phyloP scores from a whole-genome alignment of 2,329 filamentous ascomycete species.

The Hypoxylon sp. region DNA sequence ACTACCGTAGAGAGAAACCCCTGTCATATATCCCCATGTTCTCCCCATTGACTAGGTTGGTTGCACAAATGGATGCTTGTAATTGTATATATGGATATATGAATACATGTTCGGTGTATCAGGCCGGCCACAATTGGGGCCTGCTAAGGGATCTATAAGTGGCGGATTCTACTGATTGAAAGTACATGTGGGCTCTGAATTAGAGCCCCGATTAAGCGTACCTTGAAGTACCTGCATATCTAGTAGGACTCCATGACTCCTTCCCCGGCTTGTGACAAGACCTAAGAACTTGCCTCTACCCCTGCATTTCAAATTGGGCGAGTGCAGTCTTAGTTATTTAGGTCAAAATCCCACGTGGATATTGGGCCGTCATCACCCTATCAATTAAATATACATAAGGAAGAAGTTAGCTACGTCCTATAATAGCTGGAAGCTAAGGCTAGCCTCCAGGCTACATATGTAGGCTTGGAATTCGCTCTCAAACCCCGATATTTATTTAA shows the following conservation, averaged over 20 bases:
- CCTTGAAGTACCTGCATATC: slow-evolving; percentile 20
- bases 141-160: slow-evolving; percentile 11
- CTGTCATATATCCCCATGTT: slow-evolving; percentile 26
- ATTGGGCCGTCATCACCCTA: slow-evolving; percentile 1
- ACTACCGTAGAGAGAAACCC: slow-evolving; percentile 18
- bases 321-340: slow-evolving; percentile 5
- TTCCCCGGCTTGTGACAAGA: slow-evolving; percentile 27
- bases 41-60: neutral
- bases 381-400: too few relatives aligned
- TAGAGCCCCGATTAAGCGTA: neutral
- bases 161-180: neutral
- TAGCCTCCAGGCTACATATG: too few relatives aligned
- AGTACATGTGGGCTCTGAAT: neutral
- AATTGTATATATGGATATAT: slow-evolving; percentile 4
- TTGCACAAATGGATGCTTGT: neutral
- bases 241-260: slow-evolving; percentile 4
- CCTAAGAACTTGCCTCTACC: slow-evolving; percentile 25
- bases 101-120: slow-evolving; percentile 9
- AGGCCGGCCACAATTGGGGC: slow-evolving; percentile 1
- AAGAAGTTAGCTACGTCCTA: neutral
- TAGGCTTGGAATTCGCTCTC: neutral
- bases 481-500: neutral
- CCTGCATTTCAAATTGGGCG: slow-evolving; percentile 35
- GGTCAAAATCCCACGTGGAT: slow-evolving; percentile 12
- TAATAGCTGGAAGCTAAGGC: neutral